Conservation (phyloP, 1,139 yeast genomes). For the Nakaseomyces uthaithaninus region DNA sequence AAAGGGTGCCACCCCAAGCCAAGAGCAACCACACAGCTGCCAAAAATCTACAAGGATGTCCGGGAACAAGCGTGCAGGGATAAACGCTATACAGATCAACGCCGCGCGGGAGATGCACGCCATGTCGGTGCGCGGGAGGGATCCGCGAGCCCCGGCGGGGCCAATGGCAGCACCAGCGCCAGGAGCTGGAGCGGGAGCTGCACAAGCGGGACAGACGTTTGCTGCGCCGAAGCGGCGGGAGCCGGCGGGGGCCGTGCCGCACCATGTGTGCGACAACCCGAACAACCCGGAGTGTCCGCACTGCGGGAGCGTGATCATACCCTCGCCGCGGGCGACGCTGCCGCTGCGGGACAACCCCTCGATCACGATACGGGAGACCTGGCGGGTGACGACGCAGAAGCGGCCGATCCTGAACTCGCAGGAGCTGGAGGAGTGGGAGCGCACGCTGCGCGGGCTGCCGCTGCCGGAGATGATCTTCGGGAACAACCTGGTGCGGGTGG, state of each 20-base stretch:
- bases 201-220: conserved; percentile 25
- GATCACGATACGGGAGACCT: conserved; percentile 49
- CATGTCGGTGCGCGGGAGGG: conserved; percentile 30
- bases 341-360: conserved; percentile 61
- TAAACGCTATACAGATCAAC: conserved; percentile 50
- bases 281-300: conserved; percentile 43
- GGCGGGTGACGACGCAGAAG: conserved; percentile 69
- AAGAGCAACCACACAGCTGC: not conserved
- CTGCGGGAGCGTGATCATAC: conserved; percentile 66
- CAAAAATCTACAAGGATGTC: not conserved
- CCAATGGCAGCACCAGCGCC: conserved; percentile 21
- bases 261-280: conserved; percentile 29
- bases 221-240: too few relatives aligned
- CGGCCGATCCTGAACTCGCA: conserved; percentile 67
- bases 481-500: conserved; percentile 57
- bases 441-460: conserved; percentile 48
- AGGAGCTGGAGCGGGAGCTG: not conserved
- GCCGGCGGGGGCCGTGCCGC: conserved; percentile 11
- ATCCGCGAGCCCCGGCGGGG: conserved; percentile 12
- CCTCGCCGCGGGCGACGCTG: conserved; percentile 56
- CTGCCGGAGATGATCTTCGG: conserved; percentile 98
- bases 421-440: conserved; percentile 64
- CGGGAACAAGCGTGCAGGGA: conserved; percentile 30
- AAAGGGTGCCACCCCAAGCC: too few relatives aligned
- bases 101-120: conserved; percentile 58